Evolutionary conservation across 2,329 filamentous ascomycete species (phyloP).

Genomic region (Dactylellina parvicollis): DNA sequence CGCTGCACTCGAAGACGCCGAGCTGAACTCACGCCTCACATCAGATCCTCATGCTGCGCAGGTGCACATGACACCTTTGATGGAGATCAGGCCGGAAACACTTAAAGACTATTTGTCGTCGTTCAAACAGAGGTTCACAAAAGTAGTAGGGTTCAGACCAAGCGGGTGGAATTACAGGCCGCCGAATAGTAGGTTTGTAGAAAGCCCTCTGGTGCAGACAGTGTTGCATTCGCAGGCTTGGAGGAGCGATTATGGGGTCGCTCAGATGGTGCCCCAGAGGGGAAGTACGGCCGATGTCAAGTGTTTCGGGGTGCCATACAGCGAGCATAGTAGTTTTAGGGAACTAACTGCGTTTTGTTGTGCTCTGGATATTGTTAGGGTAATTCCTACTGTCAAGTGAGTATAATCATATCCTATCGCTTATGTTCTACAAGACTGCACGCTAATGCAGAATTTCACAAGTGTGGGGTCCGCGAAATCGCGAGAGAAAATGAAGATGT

Average conservation of each 20-base stretch:
- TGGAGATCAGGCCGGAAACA: constrained; percentile 91
- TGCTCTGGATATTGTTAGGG: constrained; percentile 82
- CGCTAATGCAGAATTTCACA: background rate
- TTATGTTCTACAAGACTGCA: background rate
- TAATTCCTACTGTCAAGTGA: constrained; percentile 89
- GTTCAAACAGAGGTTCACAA: constrained; percentile 82
- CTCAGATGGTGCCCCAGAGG: constrained; percentile 80
- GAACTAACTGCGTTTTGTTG: constrained; percentile 95
- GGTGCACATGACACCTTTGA: constrained; percentile 96
- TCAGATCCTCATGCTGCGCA: constrained; percentile 83
- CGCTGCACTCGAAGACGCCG: constrained; percentile 82
- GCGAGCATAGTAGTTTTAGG: constrained; percentile 92
- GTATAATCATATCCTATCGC: constrained; percentile 9
- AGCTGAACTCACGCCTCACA: constrained; percentile 80
- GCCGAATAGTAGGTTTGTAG: constrained; percentile 70
- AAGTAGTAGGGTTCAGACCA: constrained; percentile 88
- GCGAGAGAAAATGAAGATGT: constrained; percentile 69
- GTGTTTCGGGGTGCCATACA: constrained; percentile 95
- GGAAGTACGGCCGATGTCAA: constrained; percentile 82
- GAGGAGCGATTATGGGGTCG: constrained; percentile 76
- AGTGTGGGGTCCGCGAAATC: constrained; percentile 71
- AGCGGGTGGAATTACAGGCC: constrained; percentile 94
- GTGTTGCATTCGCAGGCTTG: constrained; percentile 76
- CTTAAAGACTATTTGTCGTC: constrained; percentile 85
- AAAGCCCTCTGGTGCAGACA: constrained; percentile 71